phyloP scores from a whole-genome alignment of 2,329 filamentous ascomycete genomes.

The Hymenoscyphus scutula region DNA sequence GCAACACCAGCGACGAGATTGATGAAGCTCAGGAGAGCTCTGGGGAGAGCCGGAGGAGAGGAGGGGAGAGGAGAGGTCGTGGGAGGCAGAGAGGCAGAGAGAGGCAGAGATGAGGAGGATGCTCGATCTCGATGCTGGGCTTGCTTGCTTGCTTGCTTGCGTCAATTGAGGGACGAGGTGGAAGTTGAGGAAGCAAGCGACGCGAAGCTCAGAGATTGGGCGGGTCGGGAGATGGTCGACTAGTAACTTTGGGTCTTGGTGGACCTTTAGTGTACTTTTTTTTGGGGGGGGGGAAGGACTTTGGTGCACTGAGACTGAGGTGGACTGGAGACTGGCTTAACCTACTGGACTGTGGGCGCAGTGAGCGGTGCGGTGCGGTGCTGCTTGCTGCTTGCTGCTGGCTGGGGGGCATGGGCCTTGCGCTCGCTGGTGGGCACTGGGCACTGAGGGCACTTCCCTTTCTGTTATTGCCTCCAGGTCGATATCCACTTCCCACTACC shows the following conservation, averaged over 20 bases:
- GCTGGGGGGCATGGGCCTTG: neutral
- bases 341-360: no score
- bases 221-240: neutral
- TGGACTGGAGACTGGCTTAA: no score
- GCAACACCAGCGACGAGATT: neutral
- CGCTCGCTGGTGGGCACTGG: no score
- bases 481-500: neutral
- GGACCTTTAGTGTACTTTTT: neutral
- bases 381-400: no score
- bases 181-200: slow-evolving; percentile 3
- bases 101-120: neutral
- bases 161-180: neutral
- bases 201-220: slow-evolving; percentile 10
- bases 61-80: neutral
- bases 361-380: no score
- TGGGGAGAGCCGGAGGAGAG: no score
- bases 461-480: neutral
- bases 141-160: neutral
- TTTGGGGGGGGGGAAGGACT: neutral
- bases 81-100: no score
- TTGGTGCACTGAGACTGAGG: no score
- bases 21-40: neutral
- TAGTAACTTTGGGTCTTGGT: no score
- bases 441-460: neutral
- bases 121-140: neutral